Evolutionary conservation across 768 basidiomycete species (phyloP).

Genomic region (Naematelia aurantialba): DNA sequence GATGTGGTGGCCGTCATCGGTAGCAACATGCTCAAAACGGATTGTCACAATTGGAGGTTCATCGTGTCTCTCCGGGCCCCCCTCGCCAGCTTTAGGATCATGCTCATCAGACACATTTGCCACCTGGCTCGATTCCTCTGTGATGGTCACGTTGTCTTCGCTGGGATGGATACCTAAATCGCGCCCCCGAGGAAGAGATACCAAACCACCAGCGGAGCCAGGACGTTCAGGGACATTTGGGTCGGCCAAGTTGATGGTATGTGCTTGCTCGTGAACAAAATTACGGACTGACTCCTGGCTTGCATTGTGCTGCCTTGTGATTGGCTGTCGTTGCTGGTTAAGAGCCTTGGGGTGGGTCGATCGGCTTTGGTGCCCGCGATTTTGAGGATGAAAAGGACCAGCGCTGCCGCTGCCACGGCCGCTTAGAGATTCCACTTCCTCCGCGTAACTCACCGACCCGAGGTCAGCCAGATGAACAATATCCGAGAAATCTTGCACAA

Average conservation of each 20-base stretch:
- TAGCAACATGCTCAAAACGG: slow-evolving; percentile 63
- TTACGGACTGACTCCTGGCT: slow-evolving; percentile 26
- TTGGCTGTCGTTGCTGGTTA: slow-evolving; percentile 17
- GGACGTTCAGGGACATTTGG: slow-evolving; percentile 34
- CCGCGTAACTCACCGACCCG: not conserved
- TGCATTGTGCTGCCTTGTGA: slow-evolving; percentile 1
- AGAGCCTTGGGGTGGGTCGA: slow-evolving; percentile 17
- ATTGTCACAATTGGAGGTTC: slow-evolving; percentile 57
- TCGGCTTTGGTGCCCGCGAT: slow-evolving; percentile 6
- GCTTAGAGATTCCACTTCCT: not conserved
- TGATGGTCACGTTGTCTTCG: not conserved
- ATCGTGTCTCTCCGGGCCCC: slow-evolving; percentile 3
- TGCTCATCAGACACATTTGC: slow-evolving; percentile 20
- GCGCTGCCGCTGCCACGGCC: not conserved
- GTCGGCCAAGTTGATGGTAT: slow-evolving; percentile 38
- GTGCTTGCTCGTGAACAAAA: slow-evolving; percentile 38
- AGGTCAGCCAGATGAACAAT: slow-evolving; percentile 32
- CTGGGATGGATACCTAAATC: not conserved
- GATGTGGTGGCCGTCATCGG: slow-evolving; percentile 66
- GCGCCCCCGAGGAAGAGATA: not conserved
- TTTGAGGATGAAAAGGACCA: too few relatives aligned
- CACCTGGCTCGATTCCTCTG: slow-evolving; percentile 24
- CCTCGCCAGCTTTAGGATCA: slow-evolving; percentile 2
- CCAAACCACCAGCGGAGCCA: not conserved
- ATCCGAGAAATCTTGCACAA: slow-evolving; percentile 35